Evolutionary conservation across 2,329 filamentous ascomycete genomes (phyloP).

Genomic region (Neurospora sp.): DNA sequence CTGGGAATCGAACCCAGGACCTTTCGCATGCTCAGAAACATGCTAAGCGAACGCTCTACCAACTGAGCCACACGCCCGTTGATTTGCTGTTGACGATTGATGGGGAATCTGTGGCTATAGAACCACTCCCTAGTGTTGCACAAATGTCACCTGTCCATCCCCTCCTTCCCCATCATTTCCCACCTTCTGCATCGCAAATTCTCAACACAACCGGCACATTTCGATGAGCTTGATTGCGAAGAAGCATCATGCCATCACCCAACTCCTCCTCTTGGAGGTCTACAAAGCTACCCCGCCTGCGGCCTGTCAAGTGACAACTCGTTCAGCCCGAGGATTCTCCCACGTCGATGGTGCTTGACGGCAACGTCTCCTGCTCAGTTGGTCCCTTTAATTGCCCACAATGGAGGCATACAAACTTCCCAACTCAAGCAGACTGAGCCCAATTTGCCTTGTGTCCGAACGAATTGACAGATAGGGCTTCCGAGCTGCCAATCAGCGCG

Average conservation of each 20-base stretch:
- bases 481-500: not conserved
- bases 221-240: not conserved
- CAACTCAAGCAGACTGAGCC: not conserved
- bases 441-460: not conserved
- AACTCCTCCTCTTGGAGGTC: not conserved
- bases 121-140: not conserved
- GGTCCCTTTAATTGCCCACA: not conserved
- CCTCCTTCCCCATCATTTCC: not conserved
- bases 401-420: not conserved
- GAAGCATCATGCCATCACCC: not conserved
- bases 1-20: conserved; percentile 18
- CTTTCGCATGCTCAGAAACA: conserved; percentile 13
- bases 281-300: not conserved
- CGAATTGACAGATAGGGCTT: not conserved
- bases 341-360: not conserved
- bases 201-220: not conserved
- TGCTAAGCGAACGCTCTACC: conserved; percentile 17
- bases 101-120: no score
- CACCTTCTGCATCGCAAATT: not conserved
- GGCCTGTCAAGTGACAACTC: not conserved
- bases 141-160: not conserved
- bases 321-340: not conserved
- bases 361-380: not conserved
- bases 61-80: conserved; percentile 16
- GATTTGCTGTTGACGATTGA: not conserved